phyloP scores from a whole-genome alignment of 768 basidiomycete genomes.

The Leccinum olivaceopallidum region DNA sequence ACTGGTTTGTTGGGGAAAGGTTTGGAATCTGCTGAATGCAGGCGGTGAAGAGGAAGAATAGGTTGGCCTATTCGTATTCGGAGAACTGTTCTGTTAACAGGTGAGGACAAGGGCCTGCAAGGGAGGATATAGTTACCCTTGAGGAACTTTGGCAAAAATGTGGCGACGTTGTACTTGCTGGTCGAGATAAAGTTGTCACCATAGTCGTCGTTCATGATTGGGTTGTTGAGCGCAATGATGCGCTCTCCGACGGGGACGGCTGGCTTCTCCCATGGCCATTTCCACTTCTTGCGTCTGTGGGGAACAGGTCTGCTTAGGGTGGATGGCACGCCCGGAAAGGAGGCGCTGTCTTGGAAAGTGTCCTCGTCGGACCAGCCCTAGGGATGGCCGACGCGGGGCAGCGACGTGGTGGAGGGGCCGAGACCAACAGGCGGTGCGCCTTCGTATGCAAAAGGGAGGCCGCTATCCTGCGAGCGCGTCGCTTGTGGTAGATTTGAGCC shows the following conservation, averaged over 20 bases:
- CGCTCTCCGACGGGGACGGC: constrained; percentile 70
- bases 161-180: constrained; percentile 88
- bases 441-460: constrained; percentile 54
- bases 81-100: constrained; percentile 84
- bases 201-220: constrained; percentile 62
- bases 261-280: constrained; percentile 84
- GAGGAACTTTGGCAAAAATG: constrained; percentile 92
- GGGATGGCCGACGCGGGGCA: constrained; percentile 43
- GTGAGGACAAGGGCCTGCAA: constrained; percentile 7
- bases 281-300: constrained; percentile 47
- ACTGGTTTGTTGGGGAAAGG: constrained; percentile 94
- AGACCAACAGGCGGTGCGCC: constrained; percentile 65
- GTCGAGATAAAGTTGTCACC: constrained; percentile 86
- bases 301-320: constrained; percentile 17
- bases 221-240: constrained; percentile 80
- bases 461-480: constrained; percentile 48
- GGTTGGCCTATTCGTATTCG: constrained; percentile 97
- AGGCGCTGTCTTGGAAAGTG: constrained; percentile 44
- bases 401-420: constrained; percentile 48
- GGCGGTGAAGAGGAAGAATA: constrained; percentile 98
- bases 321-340: constrained; percentile 37
- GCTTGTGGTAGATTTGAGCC: constrained; percentile 19
- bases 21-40: constrained; percentile 97
- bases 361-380: constrained; percentile 78
- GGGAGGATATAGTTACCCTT: constrained; percentile 57